Conservation (phyloP, 345 rosid species). For the Sonneratia caseolaris region DNA sequence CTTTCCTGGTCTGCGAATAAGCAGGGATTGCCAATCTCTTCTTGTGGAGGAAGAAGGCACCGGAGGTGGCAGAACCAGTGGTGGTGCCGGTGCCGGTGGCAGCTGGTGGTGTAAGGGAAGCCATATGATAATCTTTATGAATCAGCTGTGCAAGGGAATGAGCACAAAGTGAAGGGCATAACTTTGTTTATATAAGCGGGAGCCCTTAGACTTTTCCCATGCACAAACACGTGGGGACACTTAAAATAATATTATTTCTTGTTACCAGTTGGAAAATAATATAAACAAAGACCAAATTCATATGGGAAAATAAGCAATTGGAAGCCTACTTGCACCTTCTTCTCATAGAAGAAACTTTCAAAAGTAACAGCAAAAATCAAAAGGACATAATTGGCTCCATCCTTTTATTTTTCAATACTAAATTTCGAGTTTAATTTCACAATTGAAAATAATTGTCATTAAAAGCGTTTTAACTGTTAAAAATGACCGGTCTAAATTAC, state of each 20-base stretch:
- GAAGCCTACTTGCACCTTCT: too few relatives aligned
- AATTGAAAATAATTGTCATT: too few relatives aligned
- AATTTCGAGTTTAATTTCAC: too few relatives aligned
- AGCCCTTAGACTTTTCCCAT: slow-evolving; percentile 6
- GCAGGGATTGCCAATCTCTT: not conserved
- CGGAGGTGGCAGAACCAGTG: not conserved
- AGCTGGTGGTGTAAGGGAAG: slow-evolving; percentile 10
- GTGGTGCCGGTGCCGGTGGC: slow-evolving; percentile 5
- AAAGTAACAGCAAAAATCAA: too few relatives aligned
- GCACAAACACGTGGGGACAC: not conserved
- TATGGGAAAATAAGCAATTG: not conserved
- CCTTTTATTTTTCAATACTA: too few relatives aligned
- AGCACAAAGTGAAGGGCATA: not conserved
- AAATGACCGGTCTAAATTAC: too few relatives aligned
- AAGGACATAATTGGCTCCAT: too few relatives aligned
- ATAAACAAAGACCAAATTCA: not conserved
- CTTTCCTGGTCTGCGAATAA: not conserved
- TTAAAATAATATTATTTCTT: too few relatives aligned
- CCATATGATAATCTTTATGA: not conserved
- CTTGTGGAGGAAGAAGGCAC: slow-evolving; percentile 6
- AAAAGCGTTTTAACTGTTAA: too few relatives aligned
- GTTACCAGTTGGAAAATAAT: not conserved
- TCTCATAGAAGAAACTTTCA: too few relatives aligned
- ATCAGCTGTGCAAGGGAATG: not conserved
- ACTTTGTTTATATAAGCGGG: slow-evolving; percentile 5